Base-by-base conservation (phyloP, 2,329 filamentous ascomycete genomes). In the Microdochium nivale region DNA sequence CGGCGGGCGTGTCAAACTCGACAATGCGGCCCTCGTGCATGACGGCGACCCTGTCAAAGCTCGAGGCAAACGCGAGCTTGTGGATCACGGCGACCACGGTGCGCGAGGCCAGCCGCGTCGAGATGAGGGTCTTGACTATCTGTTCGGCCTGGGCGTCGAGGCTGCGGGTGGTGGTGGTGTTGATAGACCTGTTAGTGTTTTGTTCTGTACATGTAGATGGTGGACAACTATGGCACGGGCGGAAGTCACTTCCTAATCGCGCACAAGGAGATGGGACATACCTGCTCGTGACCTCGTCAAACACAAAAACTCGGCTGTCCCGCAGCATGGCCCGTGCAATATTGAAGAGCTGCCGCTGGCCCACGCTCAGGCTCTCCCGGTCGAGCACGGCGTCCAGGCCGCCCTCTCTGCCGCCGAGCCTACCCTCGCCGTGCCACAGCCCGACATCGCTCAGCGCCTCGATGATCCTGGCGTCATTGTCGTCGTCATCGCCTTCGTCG, bases 341-440 rank as follows among this genome's bases (percentile, higher is more conserved):
- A 13, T 44, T 44, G 40, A 44, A 44, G 5, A 44, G 40, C 40
- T 44, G 40, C 19, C 21, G n/a, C 19, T 44, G 40, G 14, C 40
- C 40, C 40, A 23, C 23, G 21, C 40, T 44, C 4, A 44, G 40
- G 9, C 14, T 19, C 16, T 44, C 40, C 40, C 3, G 16, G 40
- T 44, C 40, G 3, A 44, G 16, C n/a, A 23, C 13, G 7, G 40
- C 40, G 19, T 44, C 40, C 13, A 44, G 40, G 7, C 40, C 40
- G 40, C 40, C 40, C 16, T 19, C 14, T 11, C n/a, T 23, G 7
- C 23, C 11, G 27, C 27, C 40, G 21, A 44, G 40, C 16, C 23
- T 44, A 19, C 40, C 40, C n/a, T 44, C 40, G 40, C 40, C 40
- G 19, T 52, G 23, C 59, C 57, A 62, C 2, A 63, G 46, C 25